Conservation (phyloP, 2,329 filamentous ascomycete species). For the Sporothrix pseudoabietina region DNA sequence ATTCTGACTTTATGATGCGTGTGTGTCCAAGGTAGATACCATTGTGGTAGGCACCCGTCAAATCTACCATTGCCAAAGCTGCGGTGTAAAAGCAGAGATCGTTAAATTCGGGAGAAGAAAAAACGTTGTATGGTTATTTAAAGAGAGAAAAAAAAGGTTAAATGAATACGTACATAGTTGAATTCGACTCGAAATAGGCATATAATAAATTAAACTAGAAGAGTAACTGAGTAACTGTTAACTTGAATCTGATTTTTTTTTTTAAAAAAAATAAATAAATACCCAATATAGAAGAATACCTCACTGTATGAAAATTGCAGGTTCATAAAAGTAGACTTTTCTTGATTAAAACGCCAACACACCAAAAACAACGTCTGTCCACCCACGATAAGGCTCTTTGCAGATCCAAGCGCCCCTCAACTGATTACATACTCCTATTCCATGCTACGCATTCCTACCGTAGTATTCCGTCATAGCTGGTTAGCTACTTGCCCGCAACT, state of each 20-base stretch:
- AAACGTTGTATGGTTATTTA: too few species aligned
- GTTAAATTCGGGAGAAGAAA: background rate
- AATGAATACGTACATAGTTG: too few species aligned
- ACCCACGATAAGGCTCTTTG: background rate
- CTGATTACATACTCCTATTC: background rate
- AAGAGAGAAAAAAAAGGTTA: too few species aligned
- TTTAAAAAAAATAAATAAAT: too few species aligned
- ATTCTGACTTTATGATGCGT: background rate
- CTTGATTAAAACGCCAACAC: too few species aligned
- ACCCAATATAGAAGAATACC: too few species aligned
- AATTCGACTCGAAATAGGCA: background rate
- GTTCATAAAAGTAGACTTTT: too few species aligned
- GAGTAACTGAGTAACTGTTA: too few species aligned
- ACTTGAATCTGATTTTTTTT: too few species aligned
- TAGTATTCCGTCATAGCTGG: background rate
- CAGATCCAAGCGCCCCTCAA: background rate
- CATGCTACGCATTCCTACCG: background rate
- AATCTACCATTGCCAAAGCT: too few species aligned
- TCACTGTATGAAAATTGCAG: too few species aligned
- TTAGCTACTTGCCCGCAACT: background rate
- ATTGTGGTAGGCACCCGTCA: background rate
- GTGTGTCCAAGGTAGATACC: background rate
- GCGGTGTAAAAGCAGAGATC: too few species aligned
- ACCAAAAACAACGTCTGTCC: background rate
- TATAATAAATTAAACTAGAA: background rate